Conservation (phyloP, 805 yeast species). For the Kuraishia cidri region DNA sequence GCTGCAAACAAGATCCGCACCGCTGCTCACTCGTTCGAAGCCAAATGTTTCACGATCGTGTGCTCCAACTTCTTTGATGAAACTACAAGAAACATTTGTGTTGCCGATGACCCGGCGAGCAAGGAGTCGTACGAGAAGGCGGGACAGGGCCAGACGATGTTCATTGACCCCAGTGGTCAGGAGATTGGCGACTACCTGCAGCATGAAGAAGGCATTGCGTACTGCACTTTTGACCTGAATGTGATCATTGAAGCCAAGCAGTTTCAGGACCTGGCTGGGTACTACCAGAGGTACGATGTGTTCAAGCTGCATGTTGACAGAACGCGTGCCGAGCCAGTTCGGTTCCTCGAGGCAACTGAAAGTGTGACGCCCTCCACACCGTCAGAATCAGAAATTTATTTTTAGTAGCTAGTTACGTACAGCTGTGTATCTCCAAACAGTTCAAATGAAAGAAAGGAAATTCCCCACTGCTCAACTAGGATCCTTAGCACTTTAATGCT, state of each 20-base stretch:
- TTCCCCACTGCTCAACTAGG: not conserved
- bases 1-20: conserved; percentile 13
- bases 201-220: conserved; percentile 14
- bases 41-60: conserved; percentile 14
- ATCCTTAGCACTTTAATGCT: not conserved
- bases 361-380: not conserved
- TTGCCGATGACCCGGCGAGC: conserved; percentile 14
- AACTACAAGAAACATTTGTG: conserved; percentile 10
- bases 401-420: not conserved
- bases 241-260: conserved; percentile 14
- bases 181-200: conserved; percentile 13
- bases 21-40: conserved; percentile 15
- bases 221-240: conserved; percentile 14
- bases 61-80: conserved; percentile 13
- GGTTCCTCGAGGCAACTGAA: conserved; percentile 7
- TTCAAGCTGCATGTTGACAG: conserved; percentile 11
- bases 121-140: conserved; percentile 8
- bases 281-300: conserved; percentile 15
- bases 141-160: conserved; percentile 13
- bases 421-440: no score
- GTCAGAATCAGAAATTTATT: not conserved
- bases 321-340: conserved; percentile 7
- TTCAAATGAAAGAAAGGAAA: no score
- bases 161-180: conserved; percentile 12
- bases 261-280: conserved; percentile 15